Base-by-base conservation (phyloP, 129 eudicot species). In the Tagetes erecta region DNA sequence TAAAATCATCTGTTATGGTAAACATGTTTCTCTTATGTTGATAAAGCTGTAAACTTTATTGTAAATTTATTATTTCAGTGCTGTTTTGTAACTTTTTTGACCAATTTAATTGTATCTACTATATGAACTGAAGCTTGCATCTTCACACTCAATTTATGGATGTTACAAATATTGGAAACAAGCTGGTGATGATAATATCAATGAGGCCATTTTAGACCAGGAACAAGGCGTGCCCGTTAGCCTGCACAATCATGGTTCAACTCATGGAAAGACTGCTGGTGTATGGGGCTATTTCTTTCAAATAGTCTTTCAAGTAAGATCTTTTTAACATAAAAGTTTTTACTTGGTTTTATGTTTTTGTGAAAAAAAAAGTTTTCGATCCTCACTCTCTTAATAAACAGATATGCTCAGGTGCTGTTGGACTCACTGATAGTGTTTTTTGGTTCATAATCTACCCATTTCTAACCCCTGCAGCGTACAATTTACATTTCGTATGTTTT, bases 361-460 rank as follows among this genome's bases (percentile, higher is more conserved):
- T 1, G 30, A 30, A 31, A 36, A 57, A 55, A 6, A 68, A 20
- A 20, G 27, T 20, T 20, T 58, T 37, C 27, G 9, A 1, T 67
- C 72, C 71, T 62, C 46, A 31, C 71, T 37, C 65, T 47, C 27
- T 75, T 31, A 63, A 66, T 76, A 34, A 63, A 70, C 63, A 90
- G 97, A 78, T 76, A 27, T 81, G 84, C 77, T 85, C 88, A 65
- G 99, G 97, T 30, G 96, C 99, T 47, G 96, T 87, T 60, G 79
- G 78, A 78, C 97, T 95, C 47, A 88, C 96, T 39, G 96, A 95
- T 77, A 49, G 67, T 36, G 90, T 91, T 64, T 95, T 83, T 70
- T 95, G 99, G 99, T 81, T 88, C 82, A 56, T 91, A 42, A 64
- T 95, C 47, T 88, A 85, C 76, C 93, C 97, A 49, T 94, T 88